Evolutionary conservation across 345 rosid species (phyloP), one percentile per base, ranked within the genome.

Genomic region (Acer yangbiense): DNA sequence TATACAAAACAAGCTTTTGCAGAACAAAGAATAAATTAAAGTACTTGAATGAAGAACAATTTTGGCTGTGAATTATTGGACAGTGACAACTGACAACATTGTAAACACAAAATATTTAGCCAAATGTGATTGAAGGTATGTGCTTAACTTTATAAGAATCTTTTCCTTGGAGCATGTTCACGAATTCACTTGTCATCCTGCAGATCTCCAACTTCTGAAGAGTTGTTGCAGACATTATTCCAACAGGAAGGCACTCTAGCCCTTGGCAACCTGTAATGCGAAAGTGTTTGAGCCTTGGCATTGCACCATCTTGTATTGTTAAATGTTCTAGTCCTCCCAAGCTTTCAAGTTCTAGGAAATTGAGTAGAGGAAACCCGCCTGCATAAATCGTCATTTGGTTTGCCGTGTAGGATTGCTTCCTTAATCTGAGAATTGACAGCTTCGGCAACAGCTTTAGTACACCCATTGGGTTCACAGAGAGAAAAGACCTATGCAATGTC

Each of bases 131-230:
- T 0, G 78, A 77, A 32, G 77, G 55, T 62, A 78, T 76, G 61
- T 80, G 79, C 62, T 68, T 60, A 13, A 77, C 68, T 61, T 61
- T 74, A 73, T 77, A 72, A 66, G 50, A 66, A 57, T 77, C 64
- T 74, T 71, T 68, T 9, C 80, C 82, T 43, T 11, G 46, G 35
- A 80, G 39, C 39, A 52, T 60, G 21, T 41, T 69, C 43, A 63
- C 71, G 16, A 77, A 81, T 7, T 57, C 8, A 62, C 25, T 77
- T 41, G 78, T 74, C 78, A 73, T 68, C 46, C 18, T 25, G 68
- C 65, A 57, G 29, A 76, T 76, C 50, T 23, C 73, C 71, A 76
- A 18, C 63, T 76, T 68, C 14, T 65, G 76, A 55, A 77, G 75
- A 27, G 63, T 48, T 3, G 29, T 12, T 43, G 75, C 57, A 17